phyloP scores from a whole-genome alignment of 805 yeast species.

The Candida glaebosa region DNA sequence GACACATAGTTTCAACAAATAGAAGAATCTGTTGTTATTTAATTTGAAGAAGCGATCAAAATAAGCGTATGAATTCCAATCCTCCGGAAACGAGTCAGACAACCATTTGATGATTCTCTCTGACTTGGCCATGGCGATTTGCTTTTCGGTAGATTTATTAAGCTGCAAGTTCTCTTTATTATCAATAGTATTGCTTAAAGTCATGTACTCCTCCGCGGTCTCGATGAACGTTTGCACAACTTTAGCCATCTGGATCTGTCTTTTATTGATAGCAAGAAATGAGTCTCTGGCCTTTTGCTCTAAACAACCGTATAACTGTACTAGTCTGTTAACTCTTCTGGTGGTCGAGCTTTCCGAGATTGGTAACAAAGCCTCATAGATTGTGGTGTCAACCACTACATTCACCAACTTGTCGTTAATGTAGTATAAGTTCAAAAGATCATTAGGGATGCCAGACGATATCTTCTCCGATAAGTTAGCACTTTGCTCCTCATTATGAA shows the following conservation, averaged over 20 bases:
- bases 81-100: slow-evolving; percentile 52
- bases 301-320: slow-evolving; percentile 46
- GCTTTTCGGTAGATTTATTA: slow-evolving; percentile 14
- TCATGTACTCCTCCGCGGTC: slow-evolving; percentile 41
- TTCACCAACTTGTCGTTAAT: slow-evolving; percentile 70
- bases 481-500: slow-evolving; percentile 18
- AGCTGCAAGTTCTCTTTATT: slow-evolving; percentile 17
- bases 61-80: slow-evolving; percentile 44
- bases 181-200: slow-evolving; percentile 10
- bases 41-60: slow-evolving; percentile 50
- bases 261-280: slow-evolving; percentile 61
- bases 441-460: slow-evolving; percentile 56
- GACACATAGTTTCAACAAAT: slow-evolving; percentile 52
- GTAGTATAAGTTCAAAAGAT: slow-evolving; percentile 61
- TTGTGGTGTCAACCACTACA: slow-evolving; percentile 55
- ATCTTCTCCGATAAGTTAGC: slow-evolving; percentile 29
- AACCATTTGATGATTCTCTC: slow-evolving; percentile 64
- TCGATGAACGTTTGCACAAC: slow-evolving; percentile 50
- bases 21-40: slow-evolving; percentile 57
- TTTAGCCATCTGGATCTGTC: slow-evolving; percentile 60
- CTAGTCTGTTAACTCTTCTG: slow-evolving; percentile 51
- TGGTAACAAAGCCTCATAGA: slow-evolving; percentile 63
- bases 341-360: slow-evolving; percentile 39
- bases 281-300: slow-evolving; percentile 59
- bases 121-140: slow-evolving; percentile 29